Conservation (phyloP, 1,284 basidiomycete species). For the Naganishia sp. region DNA sequence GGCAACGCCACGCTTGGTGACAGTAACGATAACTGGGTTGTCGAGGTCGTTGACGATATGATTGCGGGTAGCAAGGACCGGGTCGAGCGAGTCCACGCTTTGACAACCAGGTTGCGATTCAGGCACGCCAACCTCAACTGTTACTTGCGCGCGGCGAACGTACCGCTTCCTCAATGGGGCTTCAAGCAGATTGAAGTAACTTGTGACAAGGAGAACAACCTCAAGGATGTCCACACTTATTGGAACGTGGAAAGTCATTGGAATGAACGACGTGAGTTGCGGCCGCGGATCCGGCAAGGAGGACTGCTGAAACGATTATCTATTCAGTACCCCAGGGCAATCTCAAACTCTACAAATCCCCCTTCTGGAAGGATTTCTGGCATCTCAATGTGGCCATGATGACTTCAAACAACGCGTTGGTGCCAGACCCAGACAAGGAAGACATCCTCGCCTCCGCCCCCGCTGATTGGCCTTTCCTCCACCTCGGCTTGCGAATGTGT, state of each 20-base stretch:
- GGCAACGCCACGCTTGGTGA: conserved; percentile 87
- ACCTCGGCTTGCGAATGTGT: conserved; percentile 90
- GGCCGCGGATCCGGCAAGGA: not conserved
- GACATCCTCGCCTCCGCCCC: conserved; percentile 93
- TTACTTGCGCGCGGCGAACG: conserved; percentile 87
- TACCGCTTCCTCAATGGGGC: conserved; percentile 92
- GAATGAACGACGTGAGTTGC: conserved; percentile 79
- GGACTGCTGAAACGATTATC: not conserved
- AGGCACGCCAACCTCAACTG: conserved; percentile 76
- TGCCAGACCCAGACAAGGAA: conserved; percentile 96
- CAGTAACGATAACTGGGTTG: conserved; percentile 83
- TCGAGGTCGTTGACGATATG: conserved; percentile 90
- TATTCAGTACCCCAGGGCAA: conserved; percentile 75
- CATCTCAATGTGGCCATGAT: conserved; percentile 99
- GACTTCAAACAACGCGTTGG: conserved; percentile 97
- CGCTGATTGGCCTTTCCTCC: conserved; percentile 89
- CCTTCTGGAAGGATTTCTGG: conserved; percentile 96
- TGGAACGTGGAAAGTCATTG: conserved; percentile 99
- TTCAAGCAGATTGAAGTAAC: conserved; percentile 98
- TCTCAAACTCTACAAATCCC: conserved; percentile 79
- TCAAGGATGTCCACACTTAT: conserved; percentile 80
- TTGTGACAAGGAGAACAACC: conserved; percentile 86
- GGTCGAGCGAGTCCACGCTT: conserved; percentile 72
- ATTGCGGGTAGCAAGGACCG: conserved; percentile 65
- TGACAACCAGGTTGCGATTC: conserved; percentile 88